Base-by-base conservation (phyloP, 768 basidiomycete genomes). In the Tricholoma terreum region DNA sequence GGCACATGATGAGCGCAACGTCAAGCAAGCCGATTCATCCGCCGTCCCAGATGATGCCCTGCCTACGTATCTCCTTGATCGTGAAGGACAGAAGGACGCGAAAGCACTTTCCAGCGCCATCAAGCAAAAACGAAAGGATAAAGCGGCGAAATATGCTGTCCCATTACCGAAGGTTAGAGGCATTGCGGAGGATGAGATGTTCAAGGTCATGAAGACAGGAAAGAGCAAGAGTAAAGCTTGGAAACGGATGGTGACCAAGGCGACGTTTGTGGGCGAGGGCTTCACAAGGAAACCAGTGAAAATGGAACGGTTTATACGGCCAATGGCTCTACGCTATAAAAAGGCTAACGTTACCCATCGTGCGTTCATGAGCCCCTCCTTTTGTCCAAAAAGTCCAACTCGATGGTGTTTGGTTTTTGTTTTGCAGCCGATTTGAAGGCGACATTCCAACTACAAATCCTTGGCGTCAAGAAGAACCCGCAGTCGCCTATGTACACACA, bases 171-270 rank as follows among this genome's bases (percentile, higher is more conserved):
- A 94, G 75, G 97, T 99, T 52, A 79, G 96, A 58, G 97, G 97
- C 17, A 98, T 99, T 64, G 95, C 96, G 14, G 97, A 99, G 73
- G 97, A 98, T 66, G 97, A 99, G 80, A 97, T 94, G 90, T 99
- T 99, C 82, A 98, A 95, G 80, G 97, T 99, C 30, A 79, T 99
- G 81, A 92, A 94, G 80, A 94, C 96, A 1, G 97, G 97, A 55
- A 98, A 98, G 79, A 90, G 83, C 69, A 97, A 94, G 76, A 86
- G 84, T 67, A 99, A 98, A 75, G 83, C 90, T 15, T 99, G 97
- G 97, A 99, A 99, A 77, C 85, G 94, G 63, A 98, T 98, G 94
- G 92, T 99, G 59, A 97, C 94, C 55, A 99, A 99, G 75, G 97
- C 97, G 31, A 99, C 97, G 8, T 99, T 98, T 67, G 97, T 99